Evolutionary conservation across 176 grass and related monocot genomes (phyloP).

Genomic region (Lolium multiflorum): DNA sequence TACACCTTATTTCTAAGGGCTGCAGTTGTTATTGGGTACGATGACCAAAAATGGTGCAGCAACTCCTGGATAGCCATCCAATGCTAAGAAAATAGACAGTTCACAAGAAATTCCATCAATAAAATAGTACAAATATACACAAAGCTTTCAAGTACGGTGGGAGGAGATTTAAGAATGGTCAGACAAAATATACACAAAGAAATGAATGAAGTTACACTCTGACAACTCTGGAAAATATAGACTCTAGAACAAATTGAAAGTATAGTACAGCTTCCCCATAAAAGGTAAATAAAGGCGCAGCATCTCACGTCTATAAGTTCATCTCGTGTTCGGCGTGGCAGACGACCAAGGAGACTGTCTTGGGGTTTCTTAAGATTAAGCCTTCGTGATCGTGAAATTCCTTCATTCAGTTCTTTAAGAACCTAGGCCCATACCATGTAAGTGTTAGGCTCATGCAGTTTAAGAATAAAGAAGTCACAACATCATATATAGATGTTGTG

Average conservation of each 20-base stretch:
- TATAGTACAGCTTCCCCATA: conserved; percentile 4
- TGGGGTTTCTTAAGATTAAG: conserved; percentile 93
- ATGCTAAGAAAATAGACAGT: conserved; percentile 65
- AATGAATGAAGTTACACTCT: conserved; percentile 1
- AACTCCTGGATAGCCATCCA: conserved; percentile 93
- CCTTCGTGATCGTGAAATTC: conserved; percentile 84
- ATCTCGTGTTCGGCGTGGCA: conserved; percentile 67
- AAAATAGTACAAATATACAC: conserved; percentile 25
- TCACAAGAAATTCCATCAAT: conserved; percentile 32
- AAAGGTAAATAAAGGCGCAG: conserved; percentile 9
- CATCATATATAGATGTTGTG: neutral
- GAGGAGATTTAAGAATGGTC: conserved; percentile 14
- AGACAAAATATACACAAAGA: conserved; percentile 1
- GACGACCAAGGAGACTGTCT: conserved; percentile 76
- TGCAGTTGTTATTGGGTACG: conserved; percentile 77
- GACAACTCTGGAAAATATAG: neutral
- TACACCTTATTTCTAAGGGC: conserved; percentile 85
- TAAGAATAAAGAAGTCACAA: conserved; percentile 48
- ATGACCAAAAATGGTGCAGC: conserved; percentile 93
- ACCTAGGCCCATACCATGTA: conserved; percentile 98
- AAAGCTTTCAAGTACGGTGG: conserved; percentile 19
- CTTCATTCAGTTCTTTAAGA: conserved; percentile 82
- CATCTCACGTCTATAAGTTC: conserved; percentile 92
- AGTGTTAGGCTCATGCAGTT: conserved; percentile 92
- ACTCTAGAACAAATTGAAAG: neutral